Evolutionary conservation across 1,139 yeast species (phyloP), one percentile per base, ranked within the genome.

Genomic region (Hemisphaericaspora xylofermentans): DNA sequence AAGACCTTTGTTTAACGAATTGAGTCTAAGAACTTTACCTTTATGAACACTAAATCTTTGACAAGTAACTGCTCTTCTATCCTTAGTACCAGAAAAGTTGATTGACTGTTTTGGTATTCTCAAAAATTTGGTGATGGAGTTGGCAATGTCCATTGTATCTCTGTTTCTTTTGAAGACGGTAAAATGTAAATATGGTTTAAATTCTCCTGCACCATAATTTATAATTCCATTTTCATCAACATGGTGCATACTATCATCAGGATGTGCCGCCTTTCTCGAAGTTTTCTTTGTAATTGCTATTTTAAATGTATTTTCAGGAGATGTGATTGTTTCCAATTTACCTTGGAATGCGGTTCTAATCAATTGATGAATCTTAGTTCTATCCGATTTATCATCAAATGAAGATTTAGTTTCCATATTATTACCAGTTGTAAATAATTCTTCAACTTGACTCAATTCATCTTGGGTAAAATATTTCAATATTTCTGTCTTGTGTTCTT

Each of bases 61-160:
- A 42, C 89, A 88, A 1, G 99, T 94, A 18, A 88, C 93, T 41
- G 95, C 99, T 57, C 99, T 80, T 55, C 98, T 80, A 61, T 93
- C 99, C 57, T 93, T 93, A 4, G 98, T 94, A 16, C 99, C 99
- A 0, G 98, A 95, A 61, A 83, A 89, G 41, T 86, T 74, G 30
- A 93, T 74, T 28, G 71, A 61, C 51, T 83, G 85, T 6, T 84
- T 72, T 14, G 91, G 93, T 14, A 86, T 66, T 47, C 91, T 76
- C 51, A 93, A 69, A 49, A 87, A 76, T 56, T 84, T 85, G 31
- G 93, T 70, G 36, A 93, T 68, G 27, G 85, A 66, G 22, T 82
- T 76, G 1, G 95, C 94, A 7, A 88, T 91, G 62, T 93, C 98
- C 97, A 93, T 89, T 1, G 99, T 91, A 56, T 93, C 99, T 59